Conservation (phyloP, 2,329 filamentous ascomycete genomes). For the Arachnopeziza araneosa region DNA sequence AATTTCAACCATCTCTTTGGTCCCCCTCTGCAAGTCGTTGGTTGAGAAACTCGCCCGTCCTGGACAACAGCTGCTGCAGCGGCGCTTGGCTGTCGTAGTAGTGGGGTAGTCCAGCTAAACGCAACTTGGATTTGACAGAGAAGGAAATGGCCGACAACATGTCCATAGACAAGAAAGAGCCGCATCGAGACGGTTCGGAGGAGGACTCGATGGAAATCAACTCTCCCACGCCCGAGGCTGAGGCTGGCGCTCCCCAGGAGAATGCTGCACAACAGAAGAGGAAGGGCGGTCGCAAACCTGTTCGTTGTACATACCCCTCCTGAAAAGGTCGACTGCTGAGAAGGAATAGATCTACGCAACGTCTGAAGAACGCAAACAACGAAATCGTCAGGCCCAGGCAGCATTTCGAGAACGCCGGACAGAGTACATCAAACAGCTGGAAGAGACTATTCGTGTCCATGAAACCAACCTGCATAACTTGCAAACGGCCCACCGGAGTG, state of each 20-base stretch:
- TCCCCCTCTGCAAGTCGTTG: constrained; percentile 26
- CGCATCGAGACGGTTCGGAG: constrained; percentile 52
- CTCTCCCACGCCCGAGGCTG: constrained; percentile 52
- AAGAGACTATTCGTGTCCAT: constrained; percentile 95
- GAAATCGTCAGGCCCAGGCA: constrained; percentile 94
- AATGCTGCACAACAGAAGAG: constrained; percentile 71
- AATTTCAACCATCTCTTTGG: neutral
- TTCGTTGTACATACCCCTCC: constrained; percentile 44
- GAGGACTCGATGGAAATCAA: constrained; percentile 50
- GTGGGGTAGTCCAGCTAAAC: constrained; percentile 18
- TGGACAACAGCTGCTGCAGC: constrained; percentile 7
- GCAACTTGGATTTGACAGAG: constrained; percentile 4
- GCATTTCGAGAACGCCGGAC: constrained; percentile 94
- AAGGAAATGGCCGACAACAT: constrained; percentile 56
- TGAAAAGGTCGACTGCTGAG: neutral
- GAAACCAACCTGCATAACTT: constrained; percentile 89
- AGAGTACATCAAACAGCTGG: constrained; percentile 98
- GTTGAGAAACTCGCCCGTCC: constrained; percentile 16
- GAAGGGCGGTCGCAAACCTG: constrained; percentile 95
- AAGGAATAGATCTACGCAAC: constrained; percentile 84
- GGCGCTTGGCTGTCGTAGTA: constrained; percentile 16
- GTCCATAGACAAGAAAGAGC: constrained; percentile 59
- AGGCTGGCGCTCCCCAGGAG: constrained; percentile 37
- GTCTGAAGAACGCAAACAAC: constrained; percentile 95
- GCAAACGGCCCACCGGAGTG: constrained; percentile 88